A percentile compares a stretch with the other conserved stretches of the same genome.
Conservation (phyloP, 768 basidiomycete species). For the Leucosporidium yakuticum region DNA sequence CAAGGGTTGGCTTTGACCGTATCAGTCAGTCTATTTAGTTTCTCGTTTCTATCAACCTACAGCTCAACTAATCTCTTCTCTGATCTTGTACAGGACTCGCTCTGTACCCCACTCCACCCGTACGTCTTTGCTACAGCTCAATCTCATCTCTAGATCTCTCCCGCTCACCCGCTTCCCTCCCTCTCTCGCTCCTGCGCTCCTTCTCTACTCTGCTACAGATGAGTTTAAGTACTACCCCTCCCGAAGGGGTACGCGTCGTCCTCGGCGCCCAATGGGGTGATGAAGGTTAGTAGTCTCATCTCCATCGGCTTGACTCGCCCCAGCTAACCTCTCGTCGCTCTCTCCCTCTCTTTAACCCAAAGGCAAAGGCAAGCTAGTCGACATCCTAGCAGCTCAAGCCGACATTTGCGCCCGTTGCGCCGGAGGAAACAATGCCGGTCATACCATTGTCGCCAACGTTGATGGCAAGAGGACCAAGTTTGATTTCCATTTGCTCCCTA, state of each 20-base stretch:
- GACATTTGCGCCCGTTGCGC: conserved; percentile 95
- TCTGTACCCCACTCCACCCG: too few relatives aligned
- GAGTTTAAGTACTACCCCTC: background rate
- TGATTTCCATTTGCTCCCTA: conserved; percentile 92
- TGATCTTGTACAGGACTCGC: too few relatives aligned
- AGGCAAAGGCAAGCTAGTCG: conserved; percentile 76
- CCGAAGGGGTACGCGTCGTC: conserved; percentile 58
- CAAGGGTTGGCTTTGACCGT: too few relatives aligned
- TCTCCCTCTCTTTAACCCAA: background rate
- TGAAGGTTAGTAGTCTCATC: conserved; percentile 60
- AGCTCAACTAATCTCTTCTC: too few relatives aligned
- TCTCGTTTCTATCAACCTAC: too few relatives aligned
- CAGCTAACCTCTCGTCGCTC: background rate
- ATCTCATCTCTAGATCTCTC: too few relatives aligned
- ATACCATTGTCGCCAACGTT: conserved; percentile 81
- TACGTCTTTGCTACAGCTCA: too few relatives aligned
- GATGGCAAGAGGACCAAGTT: conserved; percentile 69
- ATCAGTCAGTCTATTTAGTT: too few relatives aligned
- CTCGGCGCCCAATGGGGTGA: conserved; percentile 89
- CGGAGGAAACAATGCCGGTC: conserved; percentile 97
- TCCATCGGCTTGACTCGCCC: background rate
- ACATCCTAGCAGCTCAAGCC: conserved; percentile 80
- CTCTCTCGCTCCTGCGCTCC: too few relatives aligned
- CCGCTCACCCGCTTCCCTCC: too few relatives aligned
- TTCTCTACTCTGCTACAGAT: too few relatives aligned